phyloP scores from a whole-genome alignment of 257 asterid genomes.

The Petunia secreta region DNA sequence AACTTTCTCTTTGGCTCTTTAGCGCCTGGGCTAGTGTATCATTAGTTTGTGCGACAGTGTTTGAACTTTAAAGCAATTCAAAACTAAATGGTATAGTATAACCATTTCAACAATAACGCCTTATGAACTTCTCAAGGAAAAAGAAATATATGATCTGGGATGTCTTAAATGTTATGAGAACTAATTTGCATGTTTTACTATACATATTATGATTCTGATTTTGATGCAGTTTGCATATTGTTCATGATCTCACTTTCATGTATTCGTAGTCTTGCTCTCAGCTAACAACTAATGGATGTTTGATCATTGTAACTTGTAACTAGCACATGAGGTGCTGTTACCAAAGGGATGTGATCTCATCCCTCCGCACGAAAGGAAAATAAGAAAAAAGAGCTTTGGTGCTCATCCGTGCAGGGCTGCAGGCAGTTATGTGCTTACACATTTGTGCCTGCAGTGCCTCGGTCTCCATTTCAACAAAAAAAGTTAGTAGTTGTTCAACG shows the following conservation, averaged over 20 bases:
- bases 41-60: constrained; percentile 6
- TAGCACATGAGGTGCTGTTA: not conserved
- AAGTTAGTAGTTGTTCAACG: not conserved
- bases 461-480: not conserved
- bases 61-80: not conserved
- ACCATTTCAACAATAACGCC: not conserved
- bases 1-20: not conserved
- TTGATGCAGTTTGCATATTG: not conserved
- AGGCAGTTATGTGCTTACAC: not conserved
- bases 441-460: constrained; percentile 8
- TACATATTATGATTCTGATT: not conserved
- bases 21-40: not conserved
- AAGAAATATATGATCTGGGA: not conserved
- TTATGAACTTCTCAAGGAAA: not conserved
- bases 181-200: not conserved
- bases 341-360: not conserved
- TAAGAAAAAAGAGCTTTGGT: not conserved
- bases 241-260: not conserved
- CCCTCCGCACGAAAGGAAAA: not conserved
- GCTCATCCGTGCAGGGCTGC: not conserved
- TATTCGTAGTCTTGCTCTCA: not conserved
- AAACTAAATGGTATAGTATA: not conserved
- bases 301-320: not conserved
- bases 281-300: not conserved
- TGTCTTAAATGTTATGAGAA: not conserved